phyloP scores from a whole-genome alignment of 352 stramenopile genomes.

The Phytophthora melonis region DNA sequence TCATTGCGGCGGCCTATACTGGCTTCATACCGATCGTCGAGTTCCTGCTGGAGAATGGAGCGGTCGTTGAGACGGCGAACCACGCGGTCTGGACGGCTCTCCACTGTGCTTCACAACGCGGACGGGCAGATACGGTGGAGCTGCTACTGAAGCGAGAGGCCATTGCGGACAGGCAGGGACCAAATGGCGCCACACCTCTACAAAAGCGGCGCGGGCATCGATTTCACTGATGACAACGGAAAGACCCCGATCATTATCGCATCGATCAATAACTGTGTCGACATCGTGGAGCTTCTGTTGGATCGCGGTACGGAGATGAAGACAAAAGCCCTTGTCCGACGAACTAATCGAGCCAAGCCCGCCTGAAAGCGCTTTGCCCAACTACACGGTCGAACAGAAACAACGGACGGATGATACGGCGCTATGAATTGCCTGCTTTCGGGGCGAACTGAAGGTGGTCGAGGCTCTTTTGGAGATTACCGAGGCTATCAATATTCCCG shows the following conservation, averaged over 20 bases:
- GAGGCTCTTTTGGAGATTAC: slow-evolving; percentile 6
- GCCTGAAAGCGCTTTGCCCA: background rate
- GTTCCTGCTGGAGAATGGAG: slow-evolving; percentile 10
- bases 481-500: background rate
- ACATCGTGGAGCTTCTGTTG: background rate
- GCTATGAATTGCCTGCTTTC: slow-evolving; percentile 5
- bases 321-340: background rate
- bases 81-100: background rate
- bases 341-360: background rate
- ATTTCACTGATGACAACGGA: background rate
- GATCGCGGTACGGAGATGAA: background rate
- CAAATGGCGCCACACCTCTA: background rate
- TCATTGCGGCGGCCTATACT: slow-evolving; percentile 6
- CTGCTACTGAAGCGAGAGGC: background rate
- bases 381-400: slow-evolving; percentile 5
- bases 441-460: slow-evolving; percentile 3
- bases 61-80: slow-evolving; percentile 3
- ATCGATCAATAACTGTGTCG: background rate
- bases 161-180: background rate
- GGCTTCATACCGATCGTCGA: background rate
- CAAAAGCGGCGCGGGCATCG: background rate
- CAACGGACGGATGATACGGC: slow-evolving; percentile 11
- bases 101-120: background rate
- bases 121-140: background rate
- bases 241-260: background rate